Evolutionary conservation across 768 basidiomycete species (phyloP).

Genomic region (Chiua virens): DNA sequence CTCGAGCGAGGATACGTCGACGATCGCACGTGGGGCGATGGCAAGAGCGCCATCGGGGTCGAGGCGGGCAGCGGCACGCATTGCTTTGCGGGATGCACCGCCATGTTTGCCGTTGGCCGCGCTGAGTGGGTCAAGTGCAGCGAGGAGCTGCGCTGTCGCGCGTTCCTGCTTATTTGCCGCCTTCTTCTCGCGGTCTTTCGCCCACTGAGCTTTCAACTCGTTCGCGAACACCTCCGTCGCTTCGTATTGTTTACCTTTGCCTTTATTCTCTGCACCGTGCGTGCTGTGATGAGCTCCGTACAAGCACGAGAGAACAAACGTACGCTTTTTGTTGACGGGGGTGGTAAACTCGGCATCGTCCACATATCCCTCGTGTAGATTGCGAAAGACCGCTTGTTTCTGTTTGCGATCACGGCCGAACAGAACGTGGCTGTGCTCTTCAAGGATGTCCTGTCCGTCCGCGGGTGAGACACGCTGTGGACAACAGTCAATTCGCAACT

Average conservation of each 20-base stretch:
- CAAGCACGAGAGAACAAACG: conserved; percentile 24
- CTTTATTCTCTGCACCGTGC: conserved; percentile 28
- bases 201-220: conserved; percentile 70
- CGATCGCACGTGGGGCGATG: conserved; percentile 46
- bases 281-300: neutral
- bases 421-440: conserved; percentile 55
- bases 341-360: conserved; percentile 28
- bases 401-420: conserved; percentile 44
- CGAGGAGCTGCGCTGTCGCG: conserved; percentile 51
- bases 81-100: conserved; percentile 54
- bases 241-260: conserved; percentile 7
- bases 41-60: conserved; percentile 38
- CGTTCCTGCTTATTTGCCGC: conserved; percentile 71
- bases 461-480: neutral
- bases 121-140: conserved; percentile 62
- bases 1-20: conserved; percentile 68
- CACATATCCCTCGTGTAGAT: conserved; percentile 54
- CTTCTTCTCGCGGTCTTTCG: conserved; percentile 80
- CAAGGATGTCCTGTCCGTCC: conserved; percentile 62
- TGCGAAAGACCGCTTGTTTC: conserved; percentile 57
- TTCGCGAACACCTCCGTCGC: conserved; percentile 40
- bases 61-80: conserved; percentile 53
- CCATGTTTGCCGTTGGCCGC: conserved; percentile 55
- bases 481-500: conserved; percentile 9
- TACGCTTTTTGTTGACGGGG: conserved; percentile 44